Base-by-base conservation (phyloP, 352 stramenopile species). In the Hyaloperonospora arabidopsidis region DNA sequence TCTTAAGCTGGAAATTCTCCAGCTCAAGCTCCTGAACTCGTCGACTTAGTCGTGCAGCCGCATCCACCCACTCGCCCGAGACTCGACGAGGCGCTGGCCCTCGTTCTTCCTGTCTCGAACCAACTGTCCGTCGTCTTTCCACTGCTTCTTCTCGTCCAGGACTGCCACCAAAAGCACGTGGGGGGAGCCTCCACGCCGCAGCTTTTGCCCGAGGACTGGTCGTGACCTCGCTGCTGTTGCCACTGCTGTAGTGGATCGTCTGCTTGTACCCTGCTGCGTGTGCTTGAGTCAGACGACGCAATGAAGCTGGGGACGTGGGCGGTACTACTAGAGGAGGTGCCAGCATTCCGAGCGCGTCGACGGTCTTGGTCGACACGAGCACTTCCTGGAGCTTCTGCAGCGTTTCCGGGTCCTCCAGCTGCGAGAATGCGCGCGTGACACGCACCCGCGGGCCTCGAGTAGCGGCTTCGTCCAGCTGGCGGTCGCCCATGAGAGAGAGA, bases 21-120 rank as follows among this genome's bases (percentile, higher is more conserved):
- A 59, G 40, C 54, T 89, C 76, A 4, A 89, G 77, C 51, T 89
- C 76, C 38, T 75, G 56, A 18, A 89, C 79, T 28, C 79, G 67
- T 54, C 70, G 58, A 52, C 61, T 86, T 45, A 89, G 53, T 15
- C 74, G 68, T 36, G 52, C 68, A 15, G 77, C 77, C 5, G 79
- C 68, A 40, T 83, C 63, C 1, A 52, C 67, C 78, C 78, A 88
- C 57, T 88, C 73, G 8, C 47, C 68, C 10, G 55, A 65, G 25
- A 52, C 55, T 13, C 58, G 68, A 23, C 57, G 59, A 17, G 36
- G 46, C 32, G 52, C 54, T 3, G 12, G 43, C 2, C 5, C 56
- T 15, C 10, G 14, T 1, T 68, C 43, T 29, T 51, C 29, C 18
- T 61, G 38, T 36, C 15, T 13, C 5, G 32, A 38, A 8, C 43